phyloP scores from a whole-genome alignment of 495 filamentous ascomycete species.

The Podospora fimiseda region DNA sequence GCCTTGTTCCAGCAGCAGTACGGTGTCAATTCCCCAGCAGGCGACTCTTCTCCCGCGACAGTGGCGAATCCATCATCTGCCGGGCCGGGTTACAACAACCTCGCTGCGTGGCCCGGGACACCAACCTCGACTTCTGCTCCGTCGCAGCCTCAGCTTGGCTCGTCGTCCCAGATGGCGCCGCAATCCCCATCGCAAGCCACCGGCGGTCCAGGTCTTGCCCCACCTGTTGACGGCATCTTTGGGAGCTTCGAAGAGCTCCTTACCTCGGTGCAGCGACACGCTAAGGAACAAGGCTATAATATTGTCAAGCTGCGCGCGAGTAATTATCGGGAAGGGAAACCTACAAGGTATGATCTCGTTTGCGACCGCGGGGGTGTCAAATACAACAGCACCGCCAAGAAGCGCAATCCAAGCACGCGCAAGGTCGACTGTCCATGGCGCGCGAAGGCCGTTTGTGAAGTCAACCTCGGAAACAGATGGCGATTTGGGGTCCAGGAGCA shows the following conservation, averaged over 20 bases:
- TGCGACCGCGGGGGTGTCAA: slow-evolving; percentile 49
- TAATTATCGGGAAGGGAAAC: slow-evolving; percentile 47
- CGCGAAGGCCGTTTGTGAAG: slow-evolving; percentile 48
- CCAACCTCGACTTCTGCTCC: slow-evolving; percentile 18
- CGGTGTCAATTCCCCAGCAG: slow-evolving; percentile 27
- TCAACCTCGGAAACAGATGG: slow-evolving; percentile 46
- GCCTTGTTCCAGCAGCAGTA: slow-evolving; percentile 25
- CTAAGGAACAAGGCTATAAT: slow-evolving; percentile 45
- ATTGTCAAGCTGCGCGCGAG: slow-evolving; percentile 46
- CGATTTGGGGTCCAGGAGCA: slow-evolving; percentile 41
- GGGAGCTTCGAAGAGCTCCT: slow-evolving; percentile 41
- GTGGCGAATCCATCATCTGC: slow-evolving; percentile 30
- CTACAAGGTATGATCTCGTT: slow-evolving; percentile 46
- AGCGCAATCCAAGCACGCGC: slow-evolving; percentile 46
- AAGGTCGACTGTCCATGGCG: slow-evolving; percentile 49
- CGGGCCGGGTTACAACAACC: slow-evolving; percentile 20
- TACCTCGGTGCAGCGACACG: slow-evolving; percentile 34
- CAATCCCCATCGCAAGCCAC: slow-evolving; percentile 26
- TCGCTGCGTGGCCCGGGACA: slow-evolving; percentile 22
- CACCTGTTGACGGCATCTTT: slow-evolving; percentile 44
- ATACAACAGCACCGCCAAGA: slow-evolving; percentile 48
- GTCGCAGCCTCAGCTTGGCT: slow-evolving; percentile 16
- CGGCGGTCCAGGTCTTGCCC: slow-evolving; percentile 24
- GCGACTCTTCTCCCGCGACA: slow-evolving; percentile 31
- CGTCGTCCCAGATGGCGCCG: slow-evolving; percentile 25